Conservation (phyloP, 139 green algal genomes). For the Nannochloris sp. region DNA sequence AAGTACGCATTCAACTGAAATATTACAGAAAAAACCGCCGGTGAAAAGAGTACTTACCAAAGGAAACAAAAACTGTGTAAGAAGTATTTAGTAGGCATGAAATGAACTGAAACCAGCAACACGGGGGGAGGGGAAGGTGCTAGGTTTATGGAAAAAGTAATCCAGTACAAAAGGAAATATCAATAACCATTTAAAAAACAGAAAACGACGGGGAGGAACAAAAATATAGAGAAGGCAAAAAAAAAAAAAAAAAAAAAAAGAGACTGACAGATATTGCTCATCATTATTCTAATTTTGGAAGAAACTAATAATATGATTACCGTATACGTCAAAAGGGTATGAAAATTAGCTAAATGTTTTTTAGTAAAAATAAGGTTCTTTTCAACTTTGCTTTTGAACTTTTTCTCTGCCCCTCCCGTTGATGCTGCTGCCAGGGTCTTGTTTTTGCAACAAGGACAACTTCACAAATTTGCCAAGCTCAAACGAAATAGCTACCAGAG, state of each 20-base stretch:
- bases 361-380: not conserved
- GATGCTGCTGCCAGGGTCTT: not conserved
- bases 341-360: not conserved
- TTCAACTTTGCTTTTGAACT: not conserved
- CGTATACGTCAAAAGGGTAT: not conserved
- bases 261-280: not conserved
- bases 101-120: too few species aligned
- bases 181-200: too few species aligned
- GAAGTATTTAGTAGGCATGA: too few species aligned
- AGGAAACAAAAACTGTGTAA: too few species aligned
- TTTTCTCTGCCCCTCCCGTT: not conserved
- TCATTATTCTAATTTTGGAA: not conserved
- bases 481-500: conserved; percentile 19
- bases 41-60: too few species aligned
- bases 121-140: too few species aligned
- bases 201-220: not conserved
- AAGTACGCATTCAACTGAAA: too few species aligned
- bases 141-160: too few species aligned
- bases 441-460: not conserved
- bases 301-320: too few species aligned
- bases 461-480: conserved; percentile 30
- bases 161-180: too few species aligned
- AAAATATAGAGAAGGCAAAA: not conserved
- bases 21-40: too few species aligned
- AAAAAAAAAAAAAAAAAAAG: not conserved